Conservation (phyloP, 768 basidiomycete genomes). For the Tulasnella sp. region DNA sequence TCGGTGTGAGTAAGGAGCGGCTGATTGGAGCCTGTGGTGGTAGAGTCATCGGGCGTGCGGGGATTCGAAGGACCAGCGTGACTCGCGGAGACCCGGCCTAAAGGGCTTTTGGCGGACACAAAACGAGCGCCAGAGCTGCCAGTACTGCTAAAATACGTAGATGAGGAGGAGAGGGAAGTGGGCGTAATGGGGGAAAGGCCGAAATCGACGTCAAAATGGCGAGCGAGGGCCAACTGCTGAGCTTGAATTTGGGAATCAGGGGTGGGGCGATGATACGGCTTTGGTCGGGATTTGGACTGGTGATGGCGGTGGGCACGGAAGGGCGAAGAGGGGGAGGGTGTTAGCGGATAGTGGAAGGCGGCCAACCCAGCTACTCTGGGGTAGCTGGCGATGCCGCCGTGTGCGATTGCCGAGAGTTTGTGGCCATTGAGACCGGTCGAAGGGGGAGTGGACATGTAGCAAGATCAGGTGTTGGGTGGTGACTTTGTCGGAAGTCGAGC, state of each 20-base stretch:
- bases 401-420: background rate
- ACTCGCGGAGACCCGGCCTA: background rate
- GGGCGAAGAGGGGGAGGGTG: conserved; percentile 5
- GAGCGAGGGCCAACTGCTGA: background rate
- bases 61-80: background rate
- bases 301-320: conserved; percentile 10
- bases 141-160: background rate
- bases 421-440: background rate
- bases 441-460: background rate
- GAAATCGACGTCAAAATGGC: background rate
- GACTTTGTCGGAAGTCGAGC: background rate
- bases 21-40: background rate
- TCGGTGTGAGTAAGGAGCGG: too few relatives aligned
- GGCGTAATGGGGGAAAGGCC: background rate
- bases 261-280: conserved; percentile 15
- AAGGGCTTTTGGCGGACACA: too few relatives aligned
- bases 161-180: background rate
- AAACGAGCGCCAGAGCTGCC: background rate
- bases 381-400: background rate
- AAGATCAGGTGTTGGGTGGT: background rate
- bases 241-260: conserved; percentile 3
- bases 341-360: background rate
- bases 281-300: background rate
- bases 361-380: background rate
- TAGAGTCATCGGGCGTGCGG: background rate